Conservation (phyloP, 2,329 filamentous ascomycete species). For the Aspergillus flavus region DNA sequence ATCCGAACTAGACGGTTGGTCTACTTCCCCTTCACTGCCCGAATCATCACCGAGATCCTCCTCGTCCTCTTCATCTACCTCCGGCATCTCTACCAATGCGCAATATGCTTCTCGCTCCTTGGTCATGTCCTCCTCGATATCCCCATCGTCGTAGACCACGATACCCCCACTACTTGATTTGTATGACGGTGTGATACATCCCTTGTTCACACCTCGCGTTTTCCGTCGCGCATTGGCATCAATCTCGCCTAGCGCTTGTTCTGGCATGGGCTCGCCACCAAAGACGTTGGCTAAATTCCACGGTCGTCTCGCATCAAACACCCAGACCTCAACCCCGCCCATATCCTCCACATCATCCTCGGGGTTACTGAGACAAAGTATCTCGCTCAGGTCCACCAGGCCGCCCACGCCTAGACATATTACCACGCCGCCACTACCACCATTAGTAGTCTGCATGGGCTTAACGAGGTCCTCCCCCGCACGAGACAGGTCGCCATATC, state of each 20-base stretch:
- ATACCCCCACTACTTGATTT: constrained; percentile 81
- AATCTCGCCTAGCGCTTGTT: constrained; percentile 54
- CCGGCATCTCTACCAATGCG: constrained; percentile 86
- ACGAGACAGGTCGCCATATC: constrained; percentile 84
- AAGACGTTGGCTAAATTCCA: constrained; percentile 97
- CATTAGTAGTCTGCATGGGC: constrained; percentile 83
- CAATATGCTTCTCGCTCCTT: constrained; percentile 80
- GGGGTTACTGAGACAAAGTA: constrained; percentile 74
- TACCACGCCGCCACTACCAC: constrained; percentile 84
- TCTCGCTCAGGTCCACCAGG: constrained; percentile 80
- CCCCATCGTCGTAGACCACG: constrained; percentile 92
- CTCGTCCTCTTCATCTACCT: constrained; percentile 74
- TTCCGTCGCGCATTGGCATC: constrained; percentile 48
- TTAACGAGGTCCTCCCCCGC: constrained; percentile 76
- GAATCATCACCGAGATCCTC: constrained; percentile 61
- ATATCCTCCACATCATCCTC: constrained; percentile 64
- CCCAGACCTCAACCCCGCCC: constrained; percentile 91
- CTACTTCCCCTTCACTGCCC: constrained; percentile 61
- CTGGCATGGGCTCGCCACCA: constrained; percentile 64
- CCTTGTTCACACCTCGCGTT: constrained; percentile 69
- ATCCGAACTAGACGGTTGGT: constrained; percentile 39
- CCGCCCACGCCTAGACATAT: constrained; percentile 92
- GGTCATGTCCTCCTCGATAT: constrained; percentile 80
- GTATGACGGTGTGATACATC: constrained; percentile 72
- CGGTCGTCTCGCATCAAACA: constrained; percentile 85